Evolutionary conservation across 345 rosid genomes (phyloP).

Genomic region (Geranium brycei): DNA sequence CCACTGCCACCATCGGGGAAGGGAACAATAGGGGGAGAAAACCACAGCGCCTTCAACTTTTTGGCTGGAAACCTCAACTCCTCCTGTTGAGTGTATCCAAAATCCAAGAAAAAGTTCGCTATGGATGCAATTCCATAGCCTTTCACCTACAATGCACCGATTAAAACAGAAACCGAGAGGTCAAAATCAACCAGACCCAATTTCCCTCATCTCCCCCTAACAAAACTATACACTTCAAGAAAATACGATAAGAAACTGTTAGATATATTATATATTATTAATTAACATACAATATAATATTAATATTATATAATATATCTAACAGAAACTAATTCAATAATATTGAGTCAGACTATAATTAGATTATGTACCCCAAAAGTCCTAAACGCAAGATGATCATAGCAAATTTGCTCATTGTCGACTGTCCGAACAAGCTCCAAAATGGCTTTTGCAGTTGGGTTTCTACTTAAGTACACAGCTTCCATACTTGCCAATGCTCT

Average conservation of each 20-base stretch:
- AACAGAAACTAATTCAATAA: neutral
- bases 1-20: slow-evolving; percentile 33
- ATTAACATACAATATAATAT: too few relatives aligned
- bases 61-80: slow-evolving; percentile 87
- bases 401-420: slow-evolving; percentile 44
- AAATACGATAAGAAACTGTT: neutral
- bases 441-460: slow-evolving; percentile 76
- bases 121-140: slow-evolving; percentile 78
- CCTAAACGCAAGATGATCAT: slow-evolving; percentile 89
- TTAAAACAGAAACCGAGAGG: neutral
- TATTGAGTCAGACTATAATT: neutral
- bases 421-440: slow-evolving; percentile 50
- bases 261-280: too few relatives aligned
- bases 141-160: slow-evolving; percentile 28
- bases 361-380: slow-evolving; percentile 60
- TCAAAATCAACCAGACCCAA: neutral
- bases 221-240: neutral
- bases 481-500: slow-evolving; percentile 61
- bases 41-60: slow-evolving; percentile 84
- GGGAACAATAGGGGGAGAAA: slow-evolving; percentile 58
- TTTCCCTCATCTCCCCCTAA: neutral
- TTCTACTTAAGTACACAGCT: slow-evolving; percentile 51
- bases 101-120: slow-evolving; percentile 65
- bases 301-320: too few relatives aligned
- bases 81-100: slow-evolving; percentile 61